These are phyloP conservation scores for Volutella citrinella DNA, from an alignment of 2,329 filamentous ascomycete species.

Conservation along the genomic window DNA sequence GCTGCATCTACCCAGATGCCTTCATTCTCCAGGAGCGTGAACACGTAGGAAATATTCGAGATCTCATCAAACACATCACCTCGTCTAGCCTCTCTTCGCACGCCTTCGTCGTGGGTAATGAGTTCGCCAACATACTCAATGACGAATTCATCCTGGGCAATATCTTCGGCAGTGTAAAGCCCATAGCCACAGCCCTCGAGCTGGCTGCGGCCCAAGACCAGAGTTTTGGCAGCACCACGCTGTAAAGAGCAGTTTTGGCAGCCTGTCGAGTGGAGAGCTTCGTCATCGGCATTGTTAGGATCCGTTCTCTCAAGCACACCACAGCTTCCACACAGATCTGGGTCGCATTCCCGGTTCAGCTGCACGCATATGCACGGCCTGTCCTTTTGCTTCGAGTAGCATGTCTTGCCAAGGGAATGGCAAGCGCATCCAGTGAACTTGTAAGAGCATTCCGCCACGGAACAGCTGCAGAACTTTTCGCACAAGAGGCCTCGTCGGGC, in stretches of 20 bases:
- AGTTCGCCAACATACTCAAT: slow-evolving; percentile 81
- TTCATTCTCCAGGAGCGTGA: slow-evolving; percentile 57
- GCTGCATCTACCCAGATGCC: slow-evolving; percentile 71
- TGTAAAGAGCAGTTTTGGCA: slow-evolving; percentile 75
- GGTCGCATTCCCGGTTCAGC: slow-evolving; percentile 77
- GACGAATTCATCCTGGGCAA: slow-evolving; percentile 68
- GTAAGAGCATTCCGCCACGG: slow-evolving; percentile 55
- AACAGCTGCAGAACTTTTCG: slow-evolving; percentile 69
- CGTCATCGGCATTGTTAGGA: slow-evolving; percentile 61
- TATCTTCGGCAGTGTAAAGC: slow-evolving; percentile 67
- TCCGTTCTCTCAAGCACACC: slow-evolving; percentile 68
- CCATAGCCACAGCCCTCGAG: slow-evolving; percentile 70
- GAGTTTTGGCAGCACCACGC: slow-evolving; percentile 60
- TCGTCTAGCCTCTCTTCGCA: slow-evolving; percentile 61
- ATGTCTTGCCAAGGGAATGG: slow-evolving; percentile 56
- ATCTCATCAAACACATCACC: slow-evolving; percentile 59
- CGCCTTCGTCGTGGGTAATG: slow-evolving; percentile 66
- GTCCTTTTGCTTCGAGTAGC: slow-evolving; percentile 53
- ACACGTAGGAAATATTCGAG: slow-evolving; percentile 63
- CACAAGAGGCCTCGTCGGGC: slow-evolving; percentile 61
- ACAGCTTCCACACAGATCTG: slow-evolving; percentile 69
- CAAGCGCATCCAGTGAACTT: slow-evolving; percentile 69
- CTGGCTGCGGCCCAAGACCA: slow-evolving; percentile 67
- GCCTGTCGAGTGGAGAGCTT: slow-evolving; percentile 51
- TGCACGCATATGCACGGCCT: slow-evolving; percentile 66